Percentiles rank a stretch among this genome's conserved stretches.
Conservation (phyloP, 2,329 filamentous ascomycete genomes). For the Monosporascus ibericus region DNA sequence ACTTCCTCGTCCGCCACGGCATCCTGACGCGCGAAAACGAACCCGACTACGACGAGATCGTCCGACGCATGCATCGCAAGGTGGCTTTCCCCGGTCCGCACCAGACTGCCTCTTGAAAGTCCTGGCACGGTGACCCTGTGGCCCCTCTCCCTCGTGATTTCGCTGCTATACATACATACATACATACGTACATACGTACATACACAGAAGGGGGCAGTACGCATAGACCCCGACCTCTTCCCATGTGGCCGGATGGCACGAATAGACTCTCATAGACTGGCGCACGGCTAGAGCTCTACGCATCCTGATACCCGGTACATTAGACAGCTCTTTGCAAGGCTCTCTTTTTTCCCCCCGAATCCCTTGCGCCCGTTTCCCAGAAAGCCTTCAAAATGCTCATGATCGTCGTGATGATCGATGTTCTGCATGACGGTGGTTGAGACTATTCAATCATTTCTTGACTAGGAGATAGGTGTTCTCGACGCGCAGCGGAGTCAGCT, state of each 20-base stretch:
- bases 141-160: neutral
- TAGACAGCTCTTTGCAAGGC: neutral
- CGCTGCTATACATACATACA: neutral
- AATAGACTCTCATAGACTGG: neutral
- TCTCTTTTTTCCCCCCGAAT: neutral
- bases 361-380: neutral
- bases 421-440: neutral
- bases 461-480: conserved; percentile 90
- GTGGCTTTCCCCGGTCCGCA: conserved; percentile 74
- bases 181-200: neutral
- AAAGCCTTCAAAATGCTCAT: neutral
- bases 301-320: neutral
- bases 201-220: neutral
- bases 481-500: conserved; percentile 83
- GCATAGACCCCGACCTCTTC: neutral
- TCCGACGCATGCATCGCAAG: conserved; percentile 66
- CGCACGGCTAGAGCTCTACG: neutral
- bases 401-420: neutral
- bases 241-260: conserved; percentile 1
- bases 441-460: conserved; percentile 65
- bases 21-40: conserved; percentile 77
- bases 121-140: neutral
- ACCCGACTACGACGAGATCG: conserved; percentile 69
- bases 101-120: conserved; percentile 19
- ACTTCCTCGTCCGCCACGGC: conserved; percentile 85